Evolutionary conservation across 2,329 filamentous ascomycete genomes (phyloP).

Genomic region (Pseudogymnoascus sp.): DNA sequence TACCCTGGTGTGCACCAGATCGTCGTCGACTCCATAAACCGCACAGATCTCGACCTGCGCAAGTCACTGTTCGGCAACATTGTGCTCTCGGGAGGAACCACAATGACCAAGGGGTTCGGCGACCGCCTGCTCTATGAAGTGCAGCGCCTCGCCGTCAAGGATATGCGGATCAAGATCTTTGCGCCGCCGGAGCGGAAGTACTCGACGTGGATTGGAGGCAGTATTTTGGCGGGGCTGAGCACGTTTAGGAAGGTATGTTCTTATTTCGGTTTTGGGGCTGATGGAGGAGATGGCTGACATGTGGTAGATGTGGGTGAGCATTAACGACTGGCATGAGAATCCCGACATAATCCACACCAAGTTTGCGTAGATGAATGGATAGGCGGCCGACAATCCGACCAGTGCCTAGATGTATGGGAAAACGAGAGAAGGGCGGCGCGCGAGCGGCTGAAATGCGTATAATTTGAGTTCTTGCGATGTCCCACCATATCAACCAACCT

Average conservation of each 20-base stretch:
- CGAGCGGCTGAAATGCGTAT: background rate
- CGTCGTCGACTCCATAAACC: slow-evolving; percentile 88
- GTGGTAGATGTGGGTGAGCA: slow-evolving; percentile 94
- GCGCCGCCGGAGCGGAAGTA: slow-evolving; percentile 96
- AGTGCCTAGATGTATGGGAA: background rate
- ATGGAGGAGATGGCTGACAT: slow-evolving; percentile 13
- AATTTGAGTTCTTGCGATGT: background rate
- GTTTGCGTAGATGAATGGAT: slow-evolving; percentile 55
- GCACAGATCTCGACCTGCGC: slow-evolving; percentile 90
- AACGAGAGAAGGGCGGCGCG: background rate
- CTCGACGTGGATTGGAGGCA: slow-evolving; percentile 97
- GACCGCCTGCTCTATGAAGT: slow-evolving; percentile 88
- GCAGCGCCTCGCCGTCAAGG: slow-evolving; percentile 88
- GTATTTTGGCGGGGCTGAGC: slow-evolving; percentile 91
- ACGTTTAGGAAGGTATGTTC: slow-evolving; percentile 87
- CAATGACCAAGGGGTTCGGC: slow-evolving; percentile 92
- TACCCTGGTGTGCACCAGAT: slow-evolving; percentile 98
- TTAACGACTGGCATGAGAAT: slow-evolving; percentile 99
- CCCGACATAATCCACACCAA: slow-evolving; percentile 98
- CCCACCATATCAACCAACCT: background rate
- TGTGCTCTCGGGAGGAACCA: slow-evolving; percentile 91
- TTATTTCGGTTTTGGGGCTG: slow-evolving; percentile 11
- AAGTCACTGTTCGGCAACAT: slow-evolving; percentile 95
- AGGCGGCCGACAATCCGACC: background rate
- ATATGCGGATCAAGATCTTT: slow-evolving; percentile 99